Evolutionary conservation across 352 stramenopile genomes (phyloP), one percentile per base, ranked within the genome.

Genomic region (Salisapilia sapeloensis): DNA sequence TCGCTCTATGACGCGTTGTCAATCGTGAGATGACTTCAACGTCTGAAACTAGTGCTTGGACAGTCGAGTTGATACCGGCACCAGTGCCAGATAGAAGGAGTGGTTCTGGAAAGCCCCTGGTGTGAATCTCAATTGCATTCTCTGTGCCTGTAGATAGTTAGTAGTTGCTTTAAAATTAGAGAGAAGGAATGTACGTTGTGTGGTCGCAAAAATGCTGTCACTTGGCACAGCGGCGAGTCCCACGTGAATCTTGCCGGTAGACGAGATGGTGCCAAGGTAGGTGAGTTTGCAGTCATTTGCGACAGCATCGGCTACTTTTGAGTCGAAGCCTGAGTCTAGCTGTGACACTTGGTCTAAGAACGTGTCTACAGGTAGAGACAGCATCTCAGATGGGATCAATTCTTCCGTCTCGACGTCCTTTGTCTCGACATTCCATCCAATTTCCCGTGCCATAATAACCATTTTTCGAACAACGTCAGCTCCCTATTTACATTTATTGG

Each of bases 401-500:
- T 39, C 50, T 16, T 58, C 39, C 42, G 82, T 60, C 20, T 41
- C 29, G 16, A 84, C 50, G 38, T 62, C 30, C 35, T 60, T 36
- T 18, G 51, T 42, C 3, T 76, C 51, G 1, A 46, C 42, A 2
- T 35, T 39, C 12, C 69, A 22, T 6, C 60, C 59, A n/a, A 66
- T 36, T 39, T 77, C 56, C 9, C 69, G 53, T 8, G 62, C 69
- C 3, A 81, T 34, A 35, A 82, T 82, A 20, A 77, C 43, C 25
- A 70, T 63, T 44, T 85, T 85, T 7, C 65, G 45, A 4, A 56
- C 65, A 5, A 85, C 62, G 32, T 85, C 69, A 13, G 60, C 56
- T 6, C 69, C 65, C 50, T 74, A 44, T 19, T 24, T 6, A 6
- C 31, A 6, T 29, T 12, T 22, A 8, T 29, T 7, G 30, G 30